Evolutionary conservation across 2,329 filamentous ascomycete genomes (phyloP).

Genomic region (Trichoderma afroharzianum): DNA sequence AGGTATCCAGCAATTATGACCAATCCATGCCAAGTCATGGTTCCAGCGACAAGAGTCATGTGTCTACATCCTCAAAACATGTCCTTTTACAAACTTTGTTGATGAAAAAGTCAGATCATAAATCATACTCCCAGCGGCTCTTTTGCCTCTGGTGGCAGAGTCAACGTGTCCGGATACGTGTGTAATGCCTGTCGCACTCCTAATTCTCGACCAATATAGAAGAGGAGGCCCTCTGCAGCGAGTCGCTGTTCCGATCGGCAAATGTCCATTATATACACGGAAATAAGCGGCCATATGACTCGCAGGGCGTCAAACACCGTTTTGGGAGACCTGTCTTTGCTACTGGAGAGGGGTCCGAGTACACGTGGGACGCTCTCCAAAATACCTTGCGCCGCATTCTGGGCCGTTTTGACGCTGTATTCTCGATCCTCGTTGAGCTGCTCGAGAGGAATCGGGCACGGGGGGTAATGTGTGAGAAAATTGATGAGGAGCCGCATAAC

Average conservation of each 20-base stretch:
- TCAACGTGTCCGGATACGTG: conserved; percentile 19
- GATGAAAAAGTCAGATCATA: neutral
- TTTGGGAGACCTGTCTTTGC: conserved; percentile 29
- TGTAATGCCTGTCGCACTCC: conserved; percentile 37
- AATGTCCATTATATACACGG: conserved; percentile 29
- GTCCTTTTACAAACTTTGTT: neutral
- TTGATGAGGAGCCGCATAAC: conserved; percentile 33
- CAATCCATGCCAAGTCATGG: neutral
- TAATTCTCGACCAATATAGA: conserved; percentile 34
- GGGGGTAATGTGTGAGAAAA: conserved; percentile 33
- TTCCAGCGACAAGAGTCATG: neutral
- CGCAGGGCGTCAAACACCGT: conserved; percentile 36
- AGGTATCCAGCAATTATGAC: neutral
- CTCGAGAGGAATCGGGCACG: conserved; percentile 23
- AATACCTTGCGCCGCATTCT: conserved; percentile 28
- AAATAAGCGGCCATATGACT: conserved; percentile 37
- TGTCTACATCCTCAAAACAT: neutral
- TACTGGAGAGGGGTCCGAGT: conserved; percentile 25
- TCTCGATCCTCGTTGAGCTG: conserved; percentile 29
- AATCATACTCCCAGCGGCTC: conserved; percentile 21
- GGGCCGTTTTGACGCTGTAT: conserved; percentile 28
- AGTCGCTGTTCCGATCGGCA: conserved; percentile 29
- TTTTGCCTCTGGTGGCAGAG: conserved; percentile 28
- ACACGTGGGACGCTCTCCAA: conserved; percentile 26
- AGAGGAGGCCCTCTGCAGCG: conserved; percentile 28